Conservation (phyloP, 2,329 filamentous ascomycete genomes). For the Pyrenochaeta sp. region DNA sequence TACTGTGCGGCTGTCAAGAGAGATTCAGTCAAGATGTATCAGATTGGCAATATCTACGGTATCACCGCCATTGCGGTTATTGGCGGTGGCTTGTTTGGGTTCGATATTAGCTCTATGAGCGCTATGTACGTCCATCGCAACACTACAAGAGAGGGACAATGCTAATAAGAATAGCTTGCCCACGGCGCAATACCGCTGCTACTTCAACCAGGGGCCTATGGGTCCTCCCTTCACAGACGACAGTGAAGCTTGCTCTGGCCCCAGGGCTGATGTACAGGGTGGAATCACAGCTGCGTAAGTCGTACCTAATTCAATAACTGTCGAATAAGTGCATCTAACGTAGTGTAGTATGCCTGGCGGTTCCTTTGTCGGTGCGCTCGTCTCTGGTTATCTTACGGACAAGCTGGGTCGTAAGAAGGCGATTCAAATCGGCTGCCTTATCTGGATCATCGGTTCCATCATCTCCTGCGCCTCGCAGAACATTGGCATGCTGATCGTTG, state of each 20-base stretch:
- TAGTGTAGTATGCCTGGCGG: constrained; percentile 68
- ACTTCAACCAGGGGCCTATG: constrained; percentile 67
- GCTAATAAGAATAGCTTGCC: constrained; percentile 61
- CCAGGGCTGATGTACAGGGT: constrained; percentile 65
- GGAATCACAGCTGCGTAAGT: constrained; percentile 68
- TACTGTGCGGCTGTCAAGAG: background rate
- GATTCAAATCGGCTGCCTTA: constrained; percentile 62
- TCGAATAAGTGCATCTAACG: no score
- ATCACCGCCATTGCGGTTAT: constrained; percentile 66
- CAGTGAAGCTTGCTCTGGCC: constrained; percentile 60
- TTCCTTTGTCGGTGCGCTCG: constrained; percentile 71
- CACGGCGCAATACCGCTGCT: constrained; percentile 73
- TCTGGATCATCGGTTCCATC: constrained; percentile 67
- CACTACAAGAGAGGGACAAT: background rate
- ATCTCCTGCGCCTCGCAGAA: constrained; percentile 71
- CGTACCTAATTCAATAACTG: no score
- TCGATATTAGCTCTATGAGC: constrained; percentile 80
- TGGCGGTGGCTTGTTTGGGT: constrained; percentile 78
- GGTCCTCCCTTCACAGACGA: constrained; percentile 47
- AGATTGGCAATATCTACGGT: constrained; percentile 65
- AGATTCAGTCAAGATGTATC: constrained; percentile 33
- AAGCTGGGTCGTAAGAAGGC: constrained; percentile 61
- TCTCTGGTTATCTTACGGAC: constrained; percentile 68
- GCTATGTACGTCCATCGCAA: constrained; percentile 45
- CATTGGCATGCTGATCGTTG: constrained; percentile 75